Conservation (phyloP, 2,329 filamentous ascomycete species). For the Cladosporium phlei region DNA sequence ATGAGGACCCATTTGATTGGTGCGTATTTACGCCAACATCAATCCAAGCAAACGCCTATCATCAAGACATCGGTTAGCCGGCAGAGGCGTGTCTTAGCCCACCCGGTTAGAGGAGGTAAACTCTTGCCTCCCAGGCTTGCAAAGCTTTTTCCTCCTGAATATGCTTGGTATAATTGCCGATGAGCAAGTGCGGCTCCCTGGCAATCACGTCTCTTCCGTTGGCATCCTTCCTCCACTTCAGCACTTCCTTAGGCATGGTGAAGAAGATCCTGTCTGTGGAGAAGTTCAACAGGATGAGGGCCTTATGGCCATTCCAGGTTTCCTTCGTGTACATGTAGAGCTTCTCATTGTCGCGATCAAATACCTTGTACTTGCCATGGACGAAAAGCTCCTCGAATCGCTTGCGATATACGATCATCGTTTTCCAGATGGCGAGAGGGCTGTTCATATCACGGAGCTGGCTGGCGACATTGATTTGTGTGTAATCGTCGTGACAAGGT, state of each 20-base stretch:
- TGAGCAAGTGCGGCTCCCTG: slow-evolving; percentile 7
- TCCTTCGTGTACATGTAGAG: slow-evolving; percentile 49
- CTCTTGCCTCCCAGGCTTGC: slow-evolving; percentile 35
- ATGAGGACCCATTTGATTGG: background rate
- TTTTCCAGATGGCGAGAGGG: slow-evolving; percentile 58
- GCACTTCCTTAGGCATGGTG: slow-evolving; percentile 8
- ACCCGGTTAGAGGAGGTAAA: slow-evolving; percentile 30
- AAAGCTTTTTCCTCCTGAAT: slow-evolving; percentile 24
- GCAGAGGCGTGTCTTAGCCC: slow-evolving; percentile 8
- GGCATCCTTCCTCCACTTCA: background rate
- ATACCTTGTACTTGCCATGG: slow-evolving; percentile 59
- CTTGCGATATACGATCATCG: slow-evolving; percentile 52
- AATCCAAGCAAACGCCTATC: slow-evolving; percentile 12
- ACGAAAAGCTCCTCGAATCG: slow-evolving; percentile 59
- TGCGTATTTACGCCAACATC: slow-evolving; percentile 9
- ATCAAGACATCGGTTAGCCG: slow-evolving; percentile 10
- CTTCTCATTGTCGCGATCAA: slow-evolving; percentile 49
- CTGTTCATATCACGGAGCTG: slow-evolving; percentile 49
- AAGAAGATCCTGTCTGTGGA: slow-evolving; percentile 22
- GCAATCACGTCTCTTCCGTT: slow-evolving; percentile 15
- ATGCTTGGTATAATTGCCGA: slow-evolving; percentile 43
- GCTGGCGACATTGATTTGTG: slow-evolving; percentile 55
- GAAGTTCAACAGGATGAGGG: slow-evolving; percentile 39
- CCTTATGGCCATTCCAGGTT: slow-evolving; percentile 26
- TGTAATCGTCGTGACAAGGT: slow-evolving; percentile 60